Conservation (phyloP, 1,284 basidiomycete species). For the Trametes polyzona region DNA sequence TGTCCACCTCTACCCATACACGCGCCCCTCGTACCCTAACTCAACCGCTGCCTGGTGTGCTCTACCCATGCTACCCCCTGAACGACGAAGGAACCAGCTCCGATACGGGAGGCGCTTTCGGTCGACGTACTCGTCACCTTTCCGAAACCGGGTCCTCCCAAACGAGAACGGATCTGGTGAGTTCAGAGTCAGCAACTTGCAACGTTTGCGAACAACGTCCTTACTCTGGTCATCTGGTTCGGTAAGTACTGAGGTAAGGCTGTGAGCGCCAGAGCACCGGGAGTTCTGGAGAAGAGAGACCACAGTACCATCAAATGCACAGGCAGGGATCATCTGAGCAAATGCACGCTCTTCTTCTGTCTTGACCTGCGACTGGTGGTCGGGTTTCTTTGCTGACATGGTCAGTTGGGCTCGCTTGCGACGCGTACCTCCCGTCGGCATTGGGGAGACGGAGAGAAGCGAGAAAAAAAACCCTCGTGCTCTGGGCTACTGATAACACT, state of each 20-base stretch:
- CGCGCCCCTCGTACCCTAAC: too few species aligned
- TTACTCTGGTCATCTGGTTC: not conserved
- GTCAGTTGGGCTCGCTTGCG: not conserved
- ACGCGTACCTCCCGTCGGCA: not conserved
- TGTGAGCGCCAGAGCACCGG: too few species aligned
- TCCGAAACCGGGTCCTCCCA: not conserved
- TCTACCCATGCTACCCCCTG: too few species aligned
- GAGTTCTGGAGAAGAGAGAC: not conserved
- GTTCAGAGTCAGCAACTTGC: not conserved
- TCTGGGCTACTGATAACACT: not conserved
- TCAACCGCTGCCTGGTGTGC: too few species aligned
- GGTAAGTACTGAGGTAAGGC: too few species aligned
- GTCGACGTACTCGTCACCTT: conserved; percentile 13
- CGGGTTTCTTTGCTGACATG: conserved; percentile 1
- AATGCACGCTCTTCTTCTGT: not conserved
- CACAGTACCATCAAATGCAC: not conserved
- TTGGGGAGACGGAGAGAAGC: not conserved
- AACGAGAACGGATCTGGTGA: not conserved
- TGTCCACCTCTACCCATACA: too few species aligned
- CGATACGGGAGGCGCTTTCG: too few species aligned
- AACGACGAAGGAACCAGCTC: too few species aligned
- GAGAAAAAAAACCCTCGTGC: too few species aligned
- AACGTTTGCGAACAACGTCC: not conserved
- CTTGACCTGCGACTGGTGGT: not conserved
- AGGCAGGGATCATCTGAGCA: not conserved